Base-by-base conservation (phyloP, 2,329 filamentous ascomycete species). In the Venturia pyrina region DNA sequence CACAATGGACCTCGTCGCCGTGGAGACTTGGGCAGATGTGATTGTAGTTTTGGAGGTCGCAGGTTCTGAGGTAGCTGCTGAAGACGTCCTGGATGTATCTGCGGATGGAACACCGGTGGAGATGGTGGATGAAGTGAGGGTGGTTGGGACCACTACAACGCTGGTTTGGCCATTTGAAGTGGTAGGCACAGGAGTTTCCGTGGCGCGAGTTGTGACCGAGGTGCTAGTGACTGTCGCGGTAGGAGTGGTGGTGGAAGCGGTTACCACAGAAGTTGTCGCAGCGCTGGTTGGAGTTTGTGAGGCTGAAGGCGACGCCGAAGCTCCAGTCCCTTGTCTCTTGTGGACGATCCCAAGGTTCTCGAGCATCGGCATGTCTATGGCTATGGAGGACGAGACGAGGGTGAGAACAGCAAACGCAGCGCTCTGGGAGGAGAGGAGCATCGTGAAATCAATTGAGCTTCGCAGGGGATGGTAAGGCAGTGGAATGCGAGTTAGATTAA, bases 1-100 rank as follows among this genome's bases (percentile, higher is more conserved):
- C 64, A 73, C 78, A 32, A 73, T 69, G 32, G 73, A 71, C 44
- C 77, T 69, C 5, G 79, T 80, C 2, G 75, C 74, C 15, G 75
- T 75, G 15, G 73, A 70, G 40, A 81, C 73, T 24, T 81, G 76
- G 5, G 76, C 72, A 2, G 75, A 76, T 34, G 78, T 80, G 65
- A 76, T 69, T 62, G 74, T 75, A 2, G 72, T 74, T 21, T 32
- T 40, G 1, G 68, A 65, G 10, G 53, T 41, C 21, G 56, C 62
- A 46, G 61, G 32, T 61, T 61, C 66, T 11, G 68, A 63, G 37
- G 43, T 34, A 4, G 34, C 17, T 46, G 21, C 34, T 15, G 48
- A 28, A 19, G 64, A n/a, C n/a, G 37, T 56, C 24, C 32, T 40
- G n/a, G 65, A 60, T 3, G 65, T 21, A 8, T 13, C n/a, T 43